Percentiles rank a stretch among this genome's conserved stretches.
Evolutionary conservation across 345 rosid genomes (phyloP).

Genomic region (Salix viminalis): DNA sequence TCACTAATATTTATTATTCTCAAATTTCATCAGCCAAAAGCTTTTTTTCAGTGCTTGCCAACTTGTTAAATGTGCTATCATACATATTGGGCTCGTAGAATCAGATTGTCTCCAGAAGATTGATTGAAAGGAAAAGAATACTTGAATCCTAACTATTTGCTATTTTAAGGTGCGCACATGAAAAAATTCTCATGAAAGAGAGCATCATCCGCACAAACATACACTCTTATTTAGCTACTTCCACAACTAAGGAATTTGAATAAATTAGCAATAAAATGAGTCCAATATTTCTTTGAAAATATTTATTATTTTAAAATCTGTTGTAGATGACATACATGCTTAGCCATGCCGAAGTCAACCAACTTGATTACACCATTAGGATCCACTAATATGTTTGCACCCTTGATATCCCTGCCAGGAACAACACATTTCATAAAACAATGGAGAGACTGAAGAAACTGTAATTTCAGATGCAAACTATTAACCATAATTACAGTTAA

Average conservation of each 20-base stretch:
- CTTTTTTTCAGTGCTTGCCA: background rate
- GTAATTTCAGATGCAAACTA: background rate
- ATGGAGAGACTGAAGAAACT: background rate
- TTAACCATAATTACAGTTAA: slow-evolving; percentile 7
- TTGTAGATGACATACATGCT: slow-evolving; percentile 57
- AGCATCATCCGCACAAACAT: background rate
- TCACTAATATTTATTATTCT: background rate
- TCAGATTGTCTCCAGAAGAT: background rate
- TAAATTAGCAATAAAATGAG: background rate
- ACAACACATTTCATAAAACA: slow-evolving; percentile 8
- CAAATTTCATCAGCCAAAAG: background rate
- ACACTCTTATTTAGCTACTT: background rate
- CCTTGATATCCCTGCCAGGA: slow-evolving; percentile 81
- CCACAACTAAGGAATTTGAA: background rate
- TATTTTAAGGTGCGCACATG: background rate
- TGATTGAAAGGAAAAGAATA: background rate
- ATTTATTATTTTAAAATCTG: background rate
- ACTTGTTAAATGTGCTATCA: background rate
- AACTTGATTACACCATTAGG: slow-evolving; percentile 94
- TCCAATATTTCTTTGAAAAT: background rate
- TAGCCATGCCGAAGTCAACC: slow-evolving; percentile 98
- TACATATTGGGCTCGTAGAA: background rate
- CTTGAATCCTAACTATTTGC: background rate
- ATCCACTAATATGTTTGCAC: slow-evolving; percentile 92
- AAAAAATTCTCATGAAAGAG: background rate